These are phyloP conservation scores for Botryotinia narcissicola DNA, from an alignment of 2,329 filamentous ascomycete species.

Conservation along the genomic window DNA sequence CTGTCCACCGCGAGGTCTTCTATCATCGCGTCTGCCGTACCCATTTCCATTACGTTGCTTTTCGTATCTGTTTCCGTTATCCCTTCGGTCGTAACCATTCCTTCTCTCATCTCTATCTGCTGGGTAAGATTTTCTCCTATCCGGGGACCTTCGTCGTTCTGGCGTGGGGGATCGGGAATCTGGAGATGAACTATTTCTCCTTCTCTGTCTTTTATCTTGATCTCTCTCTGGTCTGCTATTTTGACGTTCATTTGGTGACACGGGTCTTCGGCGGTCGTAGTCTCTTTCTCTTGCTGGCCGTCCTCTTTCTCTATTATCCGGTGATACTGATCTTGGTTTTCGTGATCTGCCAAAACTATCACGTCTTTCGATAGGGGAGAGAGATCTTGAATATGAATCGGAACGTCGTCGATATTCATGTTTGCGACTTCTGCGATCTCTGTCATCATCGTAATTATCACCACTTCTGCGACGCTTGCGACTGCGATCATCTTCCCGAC, in stretches of 20 bases:
- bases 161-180: slow-evolving; percentile 42
- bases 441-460: slow-evolving; percentile 35
- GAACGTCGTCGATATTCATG: slow-evolving; percentile 44
- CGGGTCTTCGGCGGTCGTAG: slow-evolving; percentile 23
- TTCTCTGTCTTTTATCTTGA: neutral
- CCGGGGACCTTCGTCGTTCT: slow-evolving; percentile 38
- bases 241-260: slow-evolving; percentile 15
- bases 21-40: slow-evolving; percentile 35
- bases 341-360: slow-evolving; percentile 28
- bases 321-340: slow-evolving; percentile 34
- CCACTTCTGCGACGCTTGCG: slow-evolving; percentile 45
- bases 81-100: slow-evolving; percentile 25
- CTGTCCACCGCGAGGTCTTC: slow-evolving; percentile 19
- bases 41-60: slow-evolving; percentile 31
- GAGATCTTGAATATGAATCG: slow-evolving; percentile 37
- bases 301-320: slow-evolving; percentile 32
- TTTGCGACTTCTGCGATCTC: slow-evolving; percentile 27
- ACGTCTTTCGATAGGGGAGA: slow-evolving; percentile 26
- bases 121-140: slow-evolving; percentile 34
- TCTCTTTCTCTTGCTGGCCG: slow-evolving; percentile 27
- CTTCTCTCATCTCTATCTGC: slow-evolving; percentile 31
- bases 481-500: slow-evolving; percentile 42
- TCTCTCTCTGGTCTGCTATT: neutral
- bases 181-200: slow-evolving; percentile 34
- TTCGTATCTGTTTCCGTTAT: slow-evolving; percentile 28